Evolutionary conservation across 1,284 basidiomycete species (phyloP), one percentile per base, ranked within the genome.

Genomic region (Pseudozyma flocculosa): DNA sequence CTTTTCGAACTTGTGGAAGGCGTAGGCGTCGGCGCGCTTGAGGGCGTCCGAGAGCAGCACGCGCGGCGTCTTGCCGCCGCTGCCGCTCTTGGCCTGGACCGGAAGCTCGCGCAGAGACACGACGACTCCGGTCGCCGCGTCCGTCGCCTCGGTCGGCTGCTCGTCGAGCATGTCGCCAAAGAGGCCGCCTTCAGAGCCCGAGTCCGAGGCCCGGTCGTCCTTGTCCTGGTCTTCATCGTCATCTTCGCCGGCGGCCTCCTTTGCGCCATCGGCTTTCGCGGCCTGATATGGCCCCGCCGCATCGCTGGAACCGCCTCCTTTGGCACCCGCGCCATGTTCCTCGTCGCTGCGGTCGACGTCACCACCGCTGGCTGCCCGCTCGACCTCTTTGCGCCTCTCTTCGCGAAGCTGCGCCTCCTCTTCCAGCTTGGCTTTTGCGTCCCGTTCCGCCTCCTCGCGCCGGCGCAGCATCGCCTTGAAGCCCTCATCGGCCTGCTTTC

Each of bases 161-260:
- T 84, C 84, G 42, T 95, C 88, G 36, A 97, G 82, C 57, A 94
- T 81, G 44, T 85, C 87, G 15, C 83, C 83, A 61, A 96, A 85
- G 42, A 96, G 75, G 9, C 88, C 88, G 8, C 82, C 85, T 22
- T 81, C 81, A 9, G 39, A 32, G 1, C 22, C 48, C 30, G 48
- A 45, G 24, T 59, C 62, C 8, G 63, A 61, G 38, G 32, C 50
- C 10, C 32, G 45, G 7, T 54, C 59, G 21, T 49, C 54, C 18
- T 45, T 43, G 40, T 51, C 46, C 11, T 43, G 17, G 0, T 29
- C 22, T 2, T 54, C 42, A n/a, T 46, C 44, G 9, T 40, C 41
- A 17, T 36, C 48, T 9, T 40, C 54, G 21, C 39, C 43, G 5
- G 11, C 24, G 26, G 24, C 10, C 26, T 29, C 19, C 19, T n/a